Base-by-base conservation (phyloP, 495 filamentous ascomycete species). In the Trichoderma virens region DNA sequence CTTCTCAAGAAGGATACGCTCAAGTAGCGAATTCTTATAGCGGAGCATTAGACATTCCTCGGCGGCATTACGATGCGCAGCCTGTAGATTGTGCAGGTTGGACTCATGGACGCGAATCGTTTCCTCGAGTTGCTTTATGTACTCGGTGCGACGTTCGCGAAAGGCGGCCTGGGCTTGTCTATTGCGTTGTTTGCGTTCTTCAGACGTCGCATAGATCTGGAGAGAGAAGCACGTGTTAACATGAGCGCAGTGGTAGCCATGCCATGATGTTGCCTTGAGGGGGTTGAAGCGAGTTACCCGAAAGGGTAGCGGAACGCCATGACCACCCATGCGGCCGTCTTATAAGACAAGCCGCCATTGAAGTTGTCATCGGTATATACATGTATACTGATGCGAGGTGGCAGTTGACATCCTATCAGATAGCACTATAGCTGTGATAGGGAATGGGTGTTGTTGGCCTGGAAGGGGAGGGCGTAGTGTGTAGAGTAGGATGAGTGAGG, bases 31-130 rank as follows among this genome's bases (percentile, higher is more conserved):
- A 75, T 98, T 98, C 78, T 98, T 98, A 76, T 98, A 98, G 38
- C 95, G 88, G 67, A 98, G 80, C 95, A 98, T 98, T 67, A 98
- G 78, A 73, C 95, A 98, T 74, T 98, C 94, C 72, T 98, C 95
- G 34, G 95, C 94, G 59, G 94, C 95, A 69, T 85, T 91, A 62
- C 95, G 90, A 72, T 98, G 94, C 61, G 91, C 95, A 69, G 94
- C 90, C 75, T 97, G 95, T 64, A 98, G 82, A 68, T 85, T 93
- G 67, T 93, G 88, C 43, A 98, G 80, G 67, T 89, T 89, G 67
- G 97, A 91, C 76, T 98, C 94, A 80, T 98, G 94, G 67, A 92
- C 92, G 73, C 96, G 95, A 75, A 98, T 98, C 63, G 92, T 97
- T 62, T 91, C 90, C 76, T 98, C 94, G 13, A 98, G 84, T 75